These are phyloP conservation scores for Neonectria ditissima DNA, from an alignment of 2,329 filamentous ascomycete genomes.

Conservation along the genomic window DNA sequence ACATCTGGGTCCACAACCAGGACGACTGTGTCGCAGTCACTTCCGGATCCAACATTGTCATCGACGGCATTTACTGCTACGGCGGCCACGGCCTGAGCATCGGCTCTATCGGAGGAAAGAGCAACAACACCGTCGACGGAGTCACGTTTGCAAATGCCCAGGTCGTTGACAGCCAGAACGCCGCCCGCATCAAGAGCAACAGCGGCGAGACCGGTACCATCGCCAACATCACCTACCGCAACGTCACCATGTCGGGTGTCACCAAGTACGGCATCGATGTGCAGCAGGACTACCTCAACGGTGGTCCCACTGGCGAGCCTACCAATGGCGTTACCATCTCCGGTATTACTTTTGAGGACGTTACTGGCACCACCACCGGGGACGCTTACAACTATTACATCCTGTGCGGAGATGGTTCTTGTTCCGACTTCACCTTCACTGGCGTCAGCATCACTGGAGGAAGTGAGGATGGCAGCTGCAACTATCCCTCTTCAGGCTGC, in stretches of 20 bases:
- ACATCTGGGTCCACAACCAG: slow-evolving; percentile 66
- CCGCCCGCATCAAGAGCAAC: slow-evolving; percentile 61
- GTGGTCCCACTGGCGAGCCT: slow-evolving; percentile 54
- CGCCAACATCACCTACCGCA: slow-evolving; percentile 54
- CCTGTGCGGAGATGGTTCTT: slow-evolving; percentile 58
- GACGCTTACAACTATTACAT: slow-evolving; percentile 60
- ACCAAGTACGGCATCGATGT: slow-evolving; percentile 51
- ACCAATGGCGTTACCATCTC: slow-evolving; percentile 62
- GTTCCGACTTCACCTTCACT: slow-evolving; percentile 62
- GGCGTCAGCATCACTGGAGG: slow-evolving; percentile 62
- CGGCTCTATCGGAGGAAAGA: slow-evolving; percentile 57
- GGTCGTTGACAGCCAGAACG: slow-evolving; percentile 63
- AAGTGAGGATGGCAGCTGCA: slow-evolving; percentile 26
- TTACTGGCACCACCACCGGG: slow-evolving; percentile 48
- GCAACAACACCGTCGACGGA: slow-evolving; percentile 63
- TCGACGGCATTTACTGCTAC: slow-evolving; percentile 55
- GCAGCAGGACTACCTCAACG: slow-evolving; percentile 59
- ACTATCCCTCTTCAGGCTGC: slow-evolving; percentile 26
- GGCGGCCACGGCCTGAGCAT: slow-evolving; percentile 55
- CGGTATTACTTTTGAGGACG: slow-evolving; percentile 53
- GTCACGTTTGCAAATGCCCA: slow-evolving; percentile 61
- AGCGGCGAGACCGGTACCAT: slow-evolving; percentile 57
- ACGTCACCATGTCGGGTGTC: slow-evolving; percentile 54
- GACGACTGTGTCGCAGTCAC: slow-evolving; percentile 69
- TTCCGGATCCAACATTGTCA: slow-evolving; percentile 59